Evolutionary conservation across 805 yeast genomes (phyloP), one percentile per base, ranked within the genome.

Genomic region (Grigorovia jiainica): DNA sequence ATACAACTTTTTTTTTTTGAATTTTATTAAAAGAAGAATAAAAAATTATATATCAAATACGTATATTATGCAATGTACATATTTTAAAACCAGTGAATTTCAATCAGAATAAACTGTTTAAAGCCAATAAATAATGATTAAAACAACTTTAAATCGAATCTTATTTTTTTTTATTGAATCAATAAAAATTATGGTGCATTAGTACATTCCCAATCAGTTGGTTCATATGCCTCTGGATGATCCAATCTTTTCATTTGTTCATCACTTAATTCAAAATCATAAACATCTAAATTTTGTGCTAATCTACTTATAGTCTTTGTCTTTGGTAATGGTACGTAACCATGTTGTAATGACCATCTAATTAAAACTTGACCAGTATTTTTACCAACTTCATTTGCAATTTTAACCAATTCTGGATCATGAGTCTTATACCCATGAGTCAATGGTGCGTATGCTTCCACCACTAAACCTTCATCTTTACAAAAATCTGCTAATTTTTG

Each of bases 401-500:
- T 66, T 25, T 54, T 58, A 18, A 61, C 53, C 39, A 83, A 66
- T 38, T 63, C 71, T 1, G 78, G 74, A 57, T 81, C 83, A 34
- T 68, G 58, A 36, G 79, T 58, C 51, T 77, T 75, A 36, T 58
- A 55, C 7, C 90, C 86, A 47, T 75, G 78, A 2, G 79, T 73
- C 51, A 87, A 71, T 7, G 96, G 95, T 7, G 92, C 78, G 63
- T 74, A 87, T 0, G 94, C 89, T 57, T 83, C 86, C 9, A 81
- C 74, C 5, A 68, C 63, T 33, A 87, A 73, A 36, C 69, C 76
- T 43, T 79, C 61, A 13, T 67, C 54, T 25, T 68, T 66, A 56
- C 83, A 78, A 61, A 65, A 82, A 41, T 77, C 72, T 18, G 82
- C 76, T 43, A 86, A 67, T 40, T 79, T 78, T 41, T 69, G 63